Evolutionary conservation across 1,284 basidiomycete species (phyloP).

Genomic region (Leccinum griseonigrum): DNA sequence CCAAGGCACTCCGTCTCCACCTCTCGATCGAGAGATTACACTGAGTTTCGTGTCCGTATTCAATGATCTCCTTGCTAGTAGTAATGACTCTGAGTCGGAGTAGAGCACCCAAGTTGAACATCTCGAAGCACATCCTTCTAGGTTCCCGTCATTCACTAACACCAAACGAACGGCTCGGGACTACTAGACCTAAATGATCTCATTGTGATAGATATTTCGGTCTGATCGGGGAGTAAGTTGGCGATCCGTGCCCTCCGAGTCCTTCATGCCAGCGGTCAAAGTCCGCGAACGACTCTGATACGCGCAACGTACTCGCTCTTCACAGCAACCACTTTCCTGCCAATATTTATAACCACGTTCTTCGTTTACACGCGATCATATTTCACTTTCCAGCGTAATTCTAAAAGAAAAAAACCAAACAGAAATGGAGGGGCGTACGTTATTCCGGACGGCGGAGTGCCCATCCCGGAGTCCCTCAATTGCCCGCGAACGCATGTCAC

Average conservation of each 20-base stretch:
- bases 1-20: too few species aligned
- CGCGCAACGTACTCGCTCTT: neutral
- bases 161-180: neutral
- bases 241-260: slow-evolving; percentile 16
- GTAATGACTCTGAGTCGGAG: neutral
- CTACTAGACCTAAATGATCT: neutral
- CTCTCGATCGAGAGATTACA: neutral
- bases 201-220: neutral
- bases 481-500: neutral
- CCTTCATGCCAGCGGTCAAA: neutral
- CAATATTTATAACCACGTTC: neutral
- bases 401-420: neutral
- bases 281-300: slow-evolving; percentile 13
- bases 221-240: slow-evolving; percentile 7
- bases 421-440: neutral
- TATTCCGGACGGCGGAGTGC: neutral
- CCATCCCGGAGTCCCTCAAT: neutral
- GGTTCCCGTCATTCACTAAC: neutral
- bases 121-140: neutral
- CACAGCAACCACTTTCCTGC: neutral
- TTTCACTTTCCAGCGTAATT: neutral
- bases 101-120: neutral
- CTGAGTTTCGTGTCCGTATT: neutral
- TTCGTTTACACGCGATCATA: neutral
- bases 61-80: neutral